Evolutionary conservation across 768 basidiomycete genomes (phyloP).

Genomic region (Termitomyces sp.): DNA sequence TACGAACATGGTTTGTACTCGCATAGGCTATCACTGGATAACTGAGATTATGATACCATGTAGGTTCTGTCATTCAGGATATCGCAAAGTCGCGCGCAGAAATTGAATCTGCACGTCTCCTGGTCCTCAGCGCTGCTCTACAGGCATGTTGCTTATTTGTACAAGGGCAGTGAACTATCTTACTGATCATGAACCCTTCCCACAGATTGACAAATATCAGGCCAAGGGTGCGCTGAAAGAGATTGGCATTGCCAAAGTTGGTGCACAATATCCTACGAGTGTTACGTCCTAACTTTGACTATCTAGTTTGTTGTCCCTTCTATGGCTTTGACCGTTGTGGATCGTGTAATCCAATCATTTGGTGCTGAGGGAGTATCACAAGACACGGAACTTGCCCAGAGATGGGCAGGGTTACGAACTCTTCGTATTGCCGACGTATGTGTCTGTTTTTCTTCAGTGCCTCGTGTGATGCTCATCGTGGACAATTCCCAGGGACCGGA

Average conservation of each 20-base stretch:
- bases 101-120: slow-evolving; percentile 80
- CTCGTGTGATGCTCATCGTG: neutral
- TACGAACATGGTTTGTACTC: slow-evolving; percentile 74
- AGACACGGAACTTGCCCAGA: slow-evolving; percentile 75
- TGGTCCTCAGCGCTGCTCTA: slow-evolving; percentile 88
- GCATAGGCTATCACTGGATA: neutral
- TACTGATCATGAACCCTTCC: neutral
- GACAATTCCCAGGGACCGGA: slow-evolving; percentile 58
- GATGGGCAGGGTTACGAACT: slow-evolving; percentile 80
- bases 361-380: slow-evolving; percentile 96
- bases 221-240: slow-evolving; percentile 97
- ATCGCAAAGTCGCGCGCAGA: slow-evolving; percentile 92
- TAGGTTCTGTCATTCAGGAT: slow-evolving; percentile 84
- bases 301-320: slow-evolving; percentile 86
- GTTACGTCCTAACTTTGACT: neutral
- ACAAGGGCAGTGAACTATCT: neutral
- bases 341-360: slow-evolving; percentile 93
- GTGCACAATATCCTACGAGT: slow-evolving; percentile 3
- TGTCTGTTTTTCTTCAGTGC: slow-evolving; percentile 10
- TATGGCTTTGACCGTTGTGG: slow-evolving; percentile 84
- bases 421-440: slow-evolving; percentile 83
- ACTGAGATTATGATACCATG: neutral
- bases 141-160: slow-evolving; percentile 41
- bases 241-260: slow-evolving; percentile 94
- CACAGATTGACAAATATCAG: slow-evolving; percentile 88